These are phyloP conservation scores for Nitzschia sp. DNA, from an alignment of 108 stramenopile genomes.

Conservation along the genomic window DNA sequence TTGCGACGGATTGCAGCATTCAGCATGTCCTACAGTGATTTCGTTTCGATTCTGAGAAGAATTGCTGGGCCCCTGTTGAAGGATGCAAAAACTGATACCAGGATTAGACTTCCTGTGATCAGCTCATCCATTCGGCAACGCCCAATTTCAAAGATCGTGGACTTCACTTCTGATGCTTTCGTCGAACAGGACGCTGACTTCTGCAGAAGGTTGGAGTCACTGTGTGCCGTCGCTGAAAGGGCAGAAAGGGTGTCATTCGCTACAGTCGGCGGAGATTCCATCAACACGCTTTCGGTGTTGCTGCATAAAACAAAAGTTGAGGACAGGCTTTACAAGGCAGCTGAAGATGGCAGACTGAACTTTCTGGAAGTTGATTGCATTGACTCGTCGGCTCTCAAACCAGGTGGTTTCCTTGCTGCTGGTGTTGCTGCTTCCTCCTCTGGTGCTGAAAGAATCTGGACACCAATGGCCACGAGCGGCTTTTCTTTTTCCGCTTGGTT, in stretches of 20 bases:
- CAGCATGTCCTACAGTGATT: slow-evolving; percentile 84
- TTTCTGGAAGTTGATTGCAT: slow-evolving; percentile 76
- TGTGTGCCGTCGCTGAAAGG: slow-evolving; percentile 72
- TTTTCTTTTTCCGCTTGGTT: slow-evolving; percentile 84
- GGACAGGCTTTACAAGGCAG: slow-evolving; percentile 73
- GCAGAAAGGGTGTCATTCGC: slow-evolving; percentile 70
- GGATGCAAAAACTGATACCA: slow-evolving; percentile 47
- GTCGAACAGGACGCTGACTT: slow-evolving; percentile 63
- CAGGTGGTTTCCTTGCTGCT: slow-evolving; percentile 45
- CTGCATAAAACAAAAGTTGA: slow-evolving; percentile 74
- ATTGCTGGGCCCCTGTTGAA: slow-evolving; percentile 71
- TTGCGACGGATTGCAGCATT: slow-evolving; percentile 75
- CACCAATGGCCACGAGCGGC: slow-evolving; percentile 62
- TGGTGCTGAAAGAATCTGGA: slow-evolving; percentile 62
- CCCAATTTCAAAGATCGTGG: slow-evolving; percentile 28
- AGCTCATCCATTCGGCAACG: slow-evolving; percentile 53
- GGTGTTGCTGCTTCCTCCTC: slow-evolving; percentile 44
- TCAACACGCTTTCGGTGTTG: slow-evolving; percentile 73
- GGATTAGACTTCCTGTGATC: slow-evolving; percentile 73
- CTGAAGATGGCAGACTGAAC: slow-evolving; percentile 70
- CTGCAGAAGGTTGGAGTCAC: slow-evolving; percentile 65
- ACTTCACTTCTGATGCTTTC: slow-evolving; percentile 47
- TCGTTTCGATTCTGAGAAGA: slow-evolving; percentile 72
- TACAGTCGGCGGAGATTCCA: slow-evolving; percentile 72
- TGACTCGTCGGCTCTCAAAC: slow-evolving; percentile 57